Evolutionary conservation across 139 green algal genomes (phyloP).

Genomic region (Zygnema circumcarinatum): DNA sequence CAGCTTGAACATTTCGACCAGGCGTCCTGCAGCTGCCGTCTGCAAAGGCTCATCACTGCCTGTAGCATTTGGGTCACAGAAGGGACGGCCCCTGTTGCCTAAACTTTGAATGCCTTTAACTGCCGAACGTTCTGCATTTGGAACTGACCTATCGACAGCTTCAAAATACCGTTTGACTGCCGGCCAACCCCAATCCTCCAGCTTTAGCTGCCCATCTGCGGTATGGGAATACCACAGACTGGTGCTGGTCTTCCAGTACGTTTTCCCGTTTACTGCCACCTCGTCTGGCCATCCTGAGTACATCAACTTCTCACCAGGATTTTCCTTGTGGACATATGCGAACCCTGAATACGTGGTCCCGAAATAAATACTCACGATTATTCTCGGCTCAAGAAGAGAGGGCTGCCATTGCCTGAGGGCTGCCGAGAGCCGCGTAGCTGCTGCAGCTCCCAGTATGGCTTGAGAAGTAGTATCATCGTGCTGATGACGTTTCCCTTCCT

Average conservation of each 20-base stretch:
- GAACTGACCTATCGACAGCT: background rate
- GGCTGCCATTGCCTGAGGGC: too few relatives aligned
- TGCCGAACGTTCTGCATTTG: background rate
- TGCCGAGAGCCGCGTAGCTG: background rate
- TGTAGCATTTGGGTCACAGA: too few relatives aligned
- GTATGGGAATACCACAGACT: background rate
- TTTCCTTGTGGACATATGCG: background rate
- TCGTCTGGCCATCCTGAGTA: background rate
- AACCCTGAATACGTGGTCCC: background rate
- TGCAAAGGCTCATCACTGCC: background rate
- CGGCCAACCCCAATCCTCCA: background rate
- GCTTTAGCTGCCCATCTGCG: background rate
- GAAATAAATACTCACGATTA: background rate
- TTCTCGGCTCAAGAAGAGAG: background rate
- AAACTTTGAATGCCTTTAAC: background rate
- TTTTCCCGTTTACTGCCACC: background rate
- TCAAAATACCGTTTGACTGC: background rate
- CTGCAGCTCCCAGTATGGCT: conserved; percentile 20
- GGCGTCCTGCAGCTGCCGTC: background rate
- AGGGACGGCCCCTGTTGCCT: background rate
- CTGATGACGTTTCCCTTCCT: background rate
- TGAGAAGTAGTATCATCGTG: conserved; percentile 29
- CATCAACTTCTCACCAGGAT: background rate
- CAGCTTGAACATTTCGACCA: background rate
- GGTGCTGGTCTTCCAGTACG: background rate